These are phyloP conservation scores for Passalora sequoiae DNA, from an alignment of 2,329 filamentous ascomycete species.

Conservation along the genomic window DNA sequence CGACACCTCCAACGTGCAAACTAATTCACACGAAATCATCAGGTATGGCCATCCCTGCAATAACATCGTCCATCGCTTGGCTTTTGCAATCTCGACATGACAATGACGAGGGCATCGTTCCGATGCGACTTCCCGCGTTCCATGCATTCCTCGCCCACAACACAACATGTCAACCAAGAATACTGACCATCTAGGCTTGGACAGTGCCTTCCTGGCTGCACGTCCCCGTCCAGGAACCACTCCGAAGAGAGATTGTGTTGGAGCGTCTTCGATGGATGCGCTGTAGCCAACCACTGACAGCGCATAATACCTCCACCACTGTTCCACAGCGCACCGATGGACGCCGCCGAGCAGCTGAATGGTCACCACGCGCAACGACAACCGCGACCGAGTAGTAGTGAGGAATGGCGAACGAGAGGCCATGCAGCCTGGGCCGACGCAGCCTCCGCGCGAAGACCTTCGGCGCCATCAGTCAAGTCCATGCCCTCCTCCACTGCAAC, in stretches of 20 bases:
- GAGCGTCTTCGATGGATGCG: neutral
- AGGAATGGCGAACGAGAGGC: constrained; percentile 3
- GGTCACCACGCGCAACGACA: neutral
- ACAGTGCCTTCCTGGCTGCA: neutral
- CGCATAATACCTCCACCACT: constrained; percentile 3
- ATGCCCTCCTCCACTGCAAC: constrained; percentile 2
- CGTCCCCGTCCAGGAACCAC: neutral
- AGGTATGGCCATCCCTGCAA: constrained; percentile 1
- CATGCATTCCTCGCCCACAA: constrained; percentile 18
- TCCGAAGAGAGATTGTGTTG: neutral
- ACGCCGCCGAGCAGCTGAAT: neutral
- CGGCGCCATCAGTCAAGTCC: constrained; percentile 8
- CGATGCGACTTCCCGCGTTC: constrained; percentile 1
- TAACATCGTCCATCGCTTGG: constrained; percentile 1
- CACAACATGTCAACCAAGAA: constrained; percentile 11
- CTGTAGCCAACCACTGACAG: constrained; percentile 3
- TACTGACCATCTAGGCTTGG: constrained; percentile 7
- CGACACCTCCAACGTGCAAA: neutral
- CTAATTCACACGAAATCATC: neutral
- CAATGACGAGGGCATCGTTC: neutral
- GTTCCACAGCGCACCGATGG: neutral
- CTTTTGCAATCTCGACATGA: constrained; percentile 1
- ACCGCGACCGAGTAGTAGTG: constrained; percentile 11
- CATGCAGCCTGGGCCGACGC: constrained; percentile 2
- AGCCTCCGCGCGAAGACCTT: constrained; percentile 6